Conservation (phyloP, 768 basidiomycete species). For the Russula sp. region DNA sequence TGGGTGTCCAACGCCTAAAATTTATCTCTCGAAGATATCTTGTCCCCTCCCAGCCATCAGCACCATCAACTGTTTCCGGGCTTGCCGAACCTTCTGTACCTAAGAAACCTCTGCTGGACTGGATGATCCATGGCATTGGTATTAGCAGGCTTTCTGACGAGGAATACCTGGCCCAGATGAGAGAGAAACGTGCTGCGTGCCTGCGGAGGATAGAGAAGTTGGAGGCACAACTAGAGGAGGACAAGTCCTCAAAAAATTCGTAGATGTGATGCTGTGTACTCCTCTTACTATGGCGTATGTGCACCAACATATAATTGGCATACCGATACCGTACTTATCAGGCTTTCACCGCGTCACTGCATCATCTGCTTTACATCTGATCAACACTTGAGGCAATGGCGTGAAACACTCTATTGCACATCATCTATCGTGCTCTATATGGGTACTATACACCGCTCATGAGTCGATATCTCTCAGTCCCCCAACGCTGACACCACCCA, state of each 20-base stretch:
- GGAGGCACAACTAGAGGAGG: constrained; percentile 41
- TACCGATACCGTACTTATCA: no score
- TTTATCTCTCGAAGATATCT: constrained; percentile 45
- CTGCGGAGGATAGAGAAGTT: constrained; percentile 58
- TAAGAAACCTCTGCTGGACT: constrained; percentile 38
- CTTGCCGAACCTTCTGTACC: constrained; percentile 10
- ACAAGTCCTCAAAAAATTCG: constrained; percentile 38
- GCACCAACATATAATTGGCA: no score
- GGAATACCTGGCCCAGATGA: constrained; percentile 62
- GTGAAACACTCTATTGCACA: no score
- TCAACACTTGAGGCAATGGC: no score
- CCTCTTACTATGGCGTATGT: no score
- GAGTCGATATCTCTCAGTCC: no score
- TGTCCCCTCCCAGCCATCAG: constrained; percentile 7
- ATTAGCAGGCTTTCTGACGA: constrained; percentile 64
- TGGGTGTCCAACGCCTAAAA: constrained; percentile 57
- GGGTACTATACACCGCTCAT: no score
- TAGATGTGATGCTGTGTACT: constrained; percentile 1
- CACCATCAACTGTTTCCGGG: neutral
- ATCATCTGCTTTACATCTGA: no score
- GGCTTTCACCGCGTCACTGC: no score
- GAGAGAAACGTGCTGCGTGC: constrained; percentile 53
- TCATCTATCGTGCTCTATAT: no score
- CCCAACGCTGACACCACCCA: no score
- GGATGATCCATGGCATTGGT: constrained; percentile 48